Percentiles rank a stretch among this genome's conserved stretches.
phyloP scores from a whole-genome alignment of 2,329 filamentous ascomycete species.

The Botrytis cinerea region DNA sequence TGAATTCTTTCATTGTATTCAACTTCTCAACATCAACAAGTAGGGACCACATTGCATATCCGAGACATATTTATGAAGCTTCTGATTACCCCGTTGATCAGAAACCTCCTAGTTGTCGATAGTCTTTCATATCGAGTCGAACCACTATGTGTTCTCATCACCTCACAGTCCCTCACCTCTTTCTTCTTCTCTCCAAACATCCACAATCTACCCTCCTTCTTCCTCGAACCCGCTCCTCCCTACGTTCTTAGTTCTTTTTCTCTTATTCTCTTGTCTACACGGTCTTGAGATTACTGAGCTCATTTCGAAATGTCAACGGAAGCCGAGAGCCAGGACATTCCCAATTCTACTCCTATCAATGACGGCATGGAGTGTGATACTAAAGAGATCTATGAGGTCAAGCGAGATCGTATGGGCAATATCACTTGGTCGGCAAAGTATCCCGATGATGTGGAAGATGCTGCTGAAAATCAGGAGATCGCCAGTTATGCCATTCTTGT shows the following conservation, averaged over 20 bases:
- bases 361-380: constrained; percentile 44
- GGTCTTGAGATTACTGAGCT: not conserved
- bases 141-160: not conserved
- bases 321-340: not conserved
- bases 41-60: not conserved
- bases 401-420: constrained; percentile 47
- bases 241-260: not conserved
- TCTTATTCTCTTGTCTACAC: not conserved
- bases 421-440: constrained; percentile 57
- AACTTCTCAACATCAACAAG: not conserved
- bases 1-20: not conserved
- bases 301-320: not conserved
- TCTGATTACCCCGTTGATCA: not conserved
- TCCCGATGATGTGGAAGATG: constrained; percentile 52
- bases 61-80: not conserved
- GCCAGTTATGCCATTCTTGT: constrained; percentile 57
- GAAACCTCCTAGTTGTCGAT: not conserved
- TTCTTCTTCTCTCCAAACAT: not conserved
- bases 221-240: not conserved
- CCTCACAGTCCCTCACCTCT: not conserved
- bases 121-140: not conserved
- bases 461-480: constrained; percentile 53
- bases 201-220: not conserved
- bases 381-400: constrained; percentile 52
- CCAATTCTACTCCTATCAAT: not conserved